These are phyloP conservation scores for Alternaria sp. DNA, from an alignment of 2,329 filamentous ascomycete species.

Conservation along the genomic window DNA sequence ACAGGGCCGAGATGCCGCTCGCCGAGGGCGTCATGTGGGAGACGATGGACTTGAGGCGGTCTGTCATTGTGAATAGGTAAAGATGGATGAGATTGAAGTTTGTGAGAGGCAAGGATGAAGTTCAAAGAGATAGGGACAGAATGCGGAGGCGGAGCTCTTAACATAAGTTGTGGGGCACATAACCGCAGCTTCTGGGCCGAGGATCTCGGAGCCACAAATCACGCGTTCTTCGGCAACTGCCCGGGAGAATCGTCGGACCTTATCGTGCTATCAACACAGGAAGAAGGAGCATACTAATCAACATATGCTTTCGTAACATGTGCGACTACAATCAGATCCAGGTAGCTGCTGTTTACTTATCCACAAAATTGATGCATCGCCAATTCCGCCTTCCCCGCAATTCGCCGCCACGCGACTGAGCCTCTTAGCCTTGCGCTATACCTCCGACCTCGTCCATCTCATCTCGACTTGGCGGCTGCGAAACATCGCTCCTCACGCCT, in stretches of 20 bases:
- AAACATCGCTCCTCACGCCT: neutral
- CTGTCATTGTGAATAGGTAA: constrained; percentile 56
- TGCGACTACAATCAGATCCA: neutral
- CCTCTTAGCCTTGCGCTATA: neutral
- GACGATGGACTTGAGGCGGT: constrained; percentile 86
- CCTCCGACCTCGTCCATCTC: constrained; percentile 7
- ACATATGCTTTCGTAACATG: neutral
- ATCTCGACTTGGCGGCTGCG: neutral
- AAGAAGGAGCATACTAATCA: neutral
- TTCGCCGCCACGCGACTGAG: constrained; percentile 2
- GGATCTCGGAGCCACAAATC: constrained; percentile 19
- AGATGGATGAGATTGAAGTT: constrained; percentile 4
- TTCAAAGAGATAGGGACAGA: constrained; percentile 7
- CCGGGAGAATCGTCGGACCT: constrained; percentile 1
- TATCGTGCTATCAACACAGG: neutral
- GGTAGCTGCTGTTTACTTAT: neutral
- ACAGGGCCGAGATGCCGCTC: constrained; percentile 79
- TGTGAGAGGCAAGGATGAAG: constrained; percentile 1
- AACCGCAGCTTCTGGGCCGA: constrained; percentile 13
- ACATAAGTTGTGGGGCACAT: constrained; percentile 22
- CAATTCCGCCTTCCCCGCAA: constrained; percentile 10
- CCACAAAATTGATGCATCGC: neutral
- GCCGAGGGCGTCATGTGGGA: constrained; percentile 82
- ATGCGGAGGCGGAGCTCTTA: constrained; percentile 30
- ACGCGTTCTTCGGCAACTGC: constrained; percentile 16